Conservation (phyloP, 345 rosid species). For the Excoecaria agallocha region DNA sequence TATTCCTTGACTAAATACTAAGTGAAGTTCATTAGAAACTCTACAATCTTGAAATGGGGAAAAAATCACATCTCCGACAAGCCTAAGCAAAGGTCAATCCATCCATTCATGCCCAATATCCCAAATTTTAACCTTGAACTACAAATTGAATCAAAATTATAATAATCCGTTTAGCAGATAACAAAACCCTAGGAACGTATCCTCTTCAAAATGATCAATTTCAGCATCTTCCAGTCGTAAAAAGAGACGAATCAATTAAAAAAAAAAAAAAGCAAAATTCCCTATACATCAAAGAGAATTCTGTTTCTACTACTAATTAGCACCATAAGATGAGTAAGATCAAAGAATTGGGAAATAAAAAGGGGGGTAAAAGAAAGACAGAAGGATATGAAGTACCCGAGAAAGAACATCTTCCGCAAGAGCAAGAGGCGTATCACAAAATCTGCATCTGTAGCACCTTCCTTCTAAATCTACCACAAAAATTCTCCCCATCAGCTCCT, state of each 20-base stretch:
- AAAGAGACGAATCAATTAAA: background rate
- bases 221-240: background rate
- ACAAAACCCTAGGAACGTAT: too few relatives aligned
- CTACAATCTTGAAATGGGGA: background rate
- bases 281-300: background rate
- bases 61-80: background rate
- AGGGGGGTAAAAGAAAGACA: background rate
- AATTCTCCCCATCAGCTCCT: slow-evolving; percentile 34
- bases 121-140: background rate
- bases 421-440: slow-evolving; percentile 42
- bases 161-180: background rate
- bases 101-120: background rate
- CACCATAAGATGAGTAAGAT: background rate
- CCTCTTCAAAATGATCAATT: too few relatives aligned
- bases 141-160: background rate
- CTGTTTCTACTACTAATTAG: background rate
- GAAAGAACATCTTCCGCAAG: slow-evolving; percentile 38
- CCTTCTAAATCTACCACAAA: slow-evolving; percentile 36
- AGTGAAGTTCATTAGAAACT: background rate
- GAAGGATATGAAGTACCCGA: slow-evolving; percentile 19
- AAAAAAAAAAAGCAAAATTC: background rate
- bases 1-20: background rate
- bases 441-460: slow-evolving; percentile 36
- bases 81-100: too few relatives aligned
- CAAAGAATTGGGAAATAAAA: background rate